Evolutionary conservation across 495 filamentous ascomycete genomes (phyloP).

Genomic region (Lepidopterella palustris): DNA sequence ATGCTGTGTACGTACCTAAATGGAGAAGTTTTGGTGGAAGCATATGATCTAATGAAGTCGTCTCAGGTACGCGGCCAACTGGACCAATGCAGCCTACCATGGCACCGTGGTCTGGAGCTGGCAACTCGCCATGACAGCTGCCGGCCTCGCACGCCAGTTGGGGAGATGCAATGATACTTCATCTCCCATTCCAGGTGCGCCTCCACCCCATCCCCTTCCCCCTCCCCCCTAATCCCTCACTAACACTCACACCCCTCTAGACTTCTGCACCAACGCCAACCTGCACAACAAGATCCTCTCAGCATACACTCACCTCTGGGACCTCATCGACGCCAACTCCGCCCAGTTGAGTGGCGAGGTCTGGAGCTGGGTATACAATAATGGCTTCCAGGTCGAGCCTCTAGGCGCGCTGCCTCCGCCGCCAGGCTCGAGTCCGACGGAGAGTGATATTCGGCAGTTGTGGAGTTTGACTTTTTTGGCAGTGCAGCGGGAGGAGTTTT

Average conservation of each 20-base stretch:
- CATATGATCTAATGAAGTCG: neutral
- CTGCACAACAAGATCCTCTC: slow-evolving; percentile 46
- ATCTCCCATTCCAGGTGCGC: slow-evolving; percentile 32
- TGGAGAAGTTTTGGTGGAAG: neutral
- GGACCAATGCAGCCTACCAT: slow-evolving; percentile 53
- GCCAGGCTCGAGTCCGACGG: slow-evolving; percentile 40
- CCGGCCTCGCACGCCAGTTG: slow-evolving; percentile 42
- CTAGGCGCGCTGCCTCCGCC: slow-evolving; percentile 49
- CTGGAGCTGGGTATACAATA: slow-evolving; percentile 55
- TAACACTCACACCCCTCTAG: slow-evolving; percentile 9
- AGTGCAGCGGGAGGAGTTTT: slow-evolving; percentile 38
- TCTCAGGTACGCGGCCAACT: slow-evolving; percentile 42
- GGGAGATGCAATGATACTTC: slow-evolving; percentile 35
- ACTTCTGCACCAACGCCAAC: slow-evolving; percentile 45
- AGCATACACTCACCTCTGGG: slow-evolving; percentile 57
- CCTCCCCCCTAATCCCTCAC: neutral
- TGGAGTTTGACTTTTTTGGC: slow-evolving; percentile 54
- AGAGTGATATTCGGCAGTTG: slow-evolving; percentile 46
- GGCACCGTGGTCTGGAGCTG: slow-evolving; percentile 62
- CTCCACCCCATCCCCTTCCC: slow-evolving; percentile 17
- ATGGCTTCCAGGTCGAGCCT: slow-evolving; percentile 46
- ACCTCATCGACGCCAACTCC: slow-evolving; percentile 50
- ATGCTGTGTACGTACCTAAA: slow-evolving; percentile 33
- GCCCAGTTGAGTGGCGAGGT: slow-evolving; percentile 52
- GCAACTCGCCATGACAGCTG: slow-evolving; percentile 60